Evolutionary conservation across 495 filamentous ascomycete species (phyloP).

Genomic region (Xylaria bambusicola): DNA sequence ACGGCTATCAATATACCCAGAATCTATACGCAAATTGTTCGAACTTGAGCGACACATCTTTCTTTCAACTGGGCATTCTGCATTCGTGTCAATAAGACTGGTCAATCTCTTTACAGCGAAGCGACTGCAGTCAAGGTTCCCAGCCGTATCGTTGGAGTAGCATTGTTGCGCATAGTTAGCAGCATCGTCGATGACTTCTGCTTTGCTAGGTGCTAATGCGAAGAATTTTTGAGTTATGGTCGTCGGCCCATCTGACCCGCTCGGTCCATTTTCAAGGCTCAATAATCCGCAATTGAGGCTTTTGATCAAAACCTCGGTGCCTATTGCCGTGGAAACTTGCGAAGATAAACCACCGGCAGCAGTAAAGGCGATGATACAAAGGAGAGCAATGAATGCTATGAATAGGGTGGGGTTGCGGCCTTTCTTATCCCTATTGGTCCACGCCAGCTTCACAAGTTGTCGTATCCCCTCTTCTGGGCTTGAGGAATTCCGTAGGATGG

Average conservation of each 20-base stretch:
- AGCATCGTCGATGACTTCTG: constrained; percentile 10
- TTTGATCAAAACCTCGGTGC: constrained; percentile 13
- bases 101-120: background rate
- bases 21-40: constrained; percentile 6
- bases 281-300: constrained; percentile 8
- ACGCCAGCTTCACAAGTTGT: background rate
- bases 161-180: constrained; percentile 21
- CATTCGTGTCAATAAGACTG: background rate
- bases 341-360: constrained; percentile 16
- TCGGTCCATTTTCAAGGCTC: background rate
- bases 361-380: constrained; percentile 2
- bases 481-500: constrained; percentile 14
- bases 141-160: background rate
- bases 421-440: background rate
- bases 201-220: background rate
- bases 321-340: constrained; percentile 8
- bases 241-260: background rate
- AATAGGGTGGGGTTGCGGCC: background rate
- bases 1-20: constrained; percentile 15
- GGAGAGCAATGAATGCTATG: background rate
- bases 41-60: constrained; percentile 8
- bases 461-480: constrained; percentile 10
- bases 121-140: constrained; percentile 8
- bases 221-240: background rate
- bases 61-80: constrained; percentile 10